Conservation (phyloP, 306 rosid genomes). For the Astragalus membranaceus region DNA sequence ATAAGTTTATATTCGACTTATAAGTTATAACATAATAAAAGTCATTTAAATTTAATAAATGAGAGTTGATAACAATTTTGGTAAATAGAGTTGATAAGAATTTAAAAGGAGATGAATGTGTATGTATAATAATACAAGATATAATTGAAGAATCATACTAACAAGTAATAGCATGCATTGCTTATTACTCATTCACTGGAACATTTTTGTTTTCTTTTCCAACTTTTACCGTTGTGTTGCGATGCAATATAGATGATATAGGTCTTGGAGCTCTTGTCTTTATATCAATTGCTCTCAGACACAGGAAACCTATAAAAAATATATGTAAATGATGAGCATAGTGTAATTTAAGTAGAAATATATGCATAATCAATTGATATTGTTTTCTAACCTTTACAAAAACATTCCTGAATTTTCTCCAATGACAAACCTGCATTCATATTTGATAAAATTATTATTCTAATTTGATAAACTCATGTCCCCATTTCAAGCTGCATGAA, state of each 20-base stretch:
- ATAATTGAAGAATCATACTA: neutral
- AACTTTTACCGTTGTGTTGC: neutral
- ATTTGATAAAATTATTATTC: neutral
- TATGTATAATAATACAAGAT: neutral
- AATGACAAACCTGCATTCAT: slow-evolving; percentile 26
- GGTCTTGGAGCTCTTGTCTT: slow-evolving; percentile 28
- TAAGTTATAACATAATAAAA: too few relatives aligned
- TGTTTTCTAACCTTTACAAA: slow-evolving; percentile 35
- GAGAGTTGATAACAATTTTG: too few relatives aligned
- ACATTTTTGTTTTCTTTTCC: neutral
- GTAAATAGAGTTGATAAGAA: too few relatives aligned
- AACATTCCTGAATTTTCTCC: slow-evolving; percentile 12
- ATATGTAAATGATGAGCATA: neutral
- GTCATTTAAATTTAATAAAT: too few relatives aligned
- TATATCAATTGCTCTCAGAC: slow-evolving; percentile 48
- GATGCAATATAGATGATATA: slow-evolving; percentile 27
- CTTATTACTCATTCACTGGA: neutral
- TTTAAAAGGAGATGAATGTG: neutral
- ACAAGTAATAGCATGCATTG: neutral
- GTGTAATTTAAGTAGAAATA: neutral
- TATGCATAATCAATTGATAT: neutral
- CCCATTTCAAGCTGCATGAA: too few relatives aligned
- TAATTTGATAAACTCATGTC: neutral
- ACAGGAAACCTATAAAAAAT: slow-evolving; percentile 34
- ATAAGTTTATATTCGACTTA: too few relatives aligned